Base-by-base conservation (phyloP, 2,329 filamentous ascomycete genomes). In the Neofusicoccum ribis region DNA sequence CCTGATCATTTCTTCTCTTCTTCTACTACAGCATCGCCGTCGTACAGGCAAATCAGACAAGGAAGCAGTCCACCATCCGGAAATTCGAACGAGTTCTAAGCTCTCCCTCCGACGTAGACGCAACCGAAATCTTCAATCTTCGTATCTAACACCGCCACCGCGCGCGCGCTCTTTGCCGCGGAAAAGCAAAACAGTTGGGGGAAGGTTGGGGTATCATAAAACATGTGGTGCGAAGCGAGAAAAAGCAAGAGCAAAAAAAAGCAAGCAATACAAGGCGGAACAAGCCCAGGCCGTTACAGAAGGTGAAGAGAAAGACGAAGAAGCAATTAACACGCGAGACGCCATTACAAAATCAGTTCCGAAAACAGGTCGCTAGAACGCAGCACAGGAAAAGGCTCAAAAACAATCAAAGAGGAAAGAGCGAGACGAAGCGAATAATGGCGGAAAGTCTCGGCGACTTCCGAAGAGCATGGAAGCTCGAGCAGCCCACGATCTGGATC, bases 281-380 rank as follows among this genome's bases (percentile, higher is more conserved):
- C n/a, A 23, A 12, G 37, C 27, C 43, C 27, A 60, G 56, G 56
- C 46, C 36, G 59, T 62, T 49, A 62, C 31, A 61, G 39, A 34
- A n/a, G 3, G 20, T 27, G 43, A 23, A 60, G 23, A 41, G 6
- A 49, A 51, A 36, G 5, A 58, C 34, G 17, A 43, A 51, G 31
- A 51, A 41, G 37, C 12, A 50, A 62, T 37, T 11, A 51, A 31
- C n/a, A 61, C 17, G 31, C 31, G 43, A 17, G 37, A 54, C 49
- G 49, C 49, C 61, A 64, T 56, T 64, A 64, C 37, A 63, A 51
- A 47, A 9, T 31, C 49, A 41, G 34, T 15, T 44, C 27, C 49
- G 31, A 15, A 52, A 34, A 43, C 50, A 37, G 5, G 34, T 63
- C 65, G 65, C 65, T 63, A 43, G 46, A 64, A 66, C 61, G 61